Evolutionary conservation across 805 yeast species (phyloP).

Genomic region (Saturnispora zaruensis): DNA sequence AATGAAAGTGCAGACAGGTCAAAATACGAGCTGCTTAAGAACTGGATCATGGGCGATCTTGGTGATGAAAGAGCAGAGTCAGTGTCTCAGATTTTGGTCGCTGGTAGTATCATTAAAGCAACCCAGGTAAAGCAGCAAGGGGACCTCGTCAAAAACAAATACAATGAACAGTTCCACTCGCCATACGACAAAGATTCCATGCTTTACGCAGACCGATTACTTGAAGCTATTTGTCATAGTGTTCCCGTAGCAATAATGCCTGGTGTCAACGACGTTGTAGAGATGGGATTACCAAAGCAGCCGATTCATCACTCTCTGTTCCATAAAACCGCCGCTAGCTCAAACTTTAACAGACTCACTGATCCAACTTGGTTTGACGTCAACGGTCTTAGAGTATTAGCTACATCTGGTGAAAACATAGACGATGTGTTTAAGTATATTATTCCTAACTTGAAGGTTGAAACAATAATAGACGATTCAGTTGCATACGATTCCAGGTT

Average conservation of each 20-base stretch:
- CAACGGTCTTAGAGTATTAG: slow-evolving; percentile 50
- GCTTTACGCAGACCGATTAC: slow-evolving; percentile 47
- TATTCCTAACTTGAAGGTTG: slow-evolving; percentile 32
- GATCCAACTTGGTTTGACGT: slow-evolving; percentile 72
- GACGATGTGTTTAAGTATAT: slow-evolving; percentile 67
- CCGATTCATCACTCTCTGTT: slow-evolving; percentile 77
- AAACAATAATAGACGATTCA: slow-evolving; percentile 21
- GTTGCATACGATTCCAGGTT: slow-evolving; percentile 31
- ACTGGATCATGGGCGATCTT: slow-evolving; percentile 64
- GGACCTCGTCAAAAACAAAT: slow-evolving; percentile 28
- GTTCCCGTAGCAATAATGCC: slow-evolving; percentile 77
- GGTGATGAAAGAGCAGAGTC: slow-evolving; percentile 19
- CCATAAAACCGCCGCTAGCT: slow-evolving; percentile 27
- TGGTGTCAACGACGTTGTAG: slow-evolving; percentile 81
- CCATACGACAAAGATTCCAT: slow-evolving; percentile 43
- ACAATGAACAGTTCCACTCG: slow-evolving; percentile 46
- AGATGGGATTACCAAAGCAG: slow-evolving; percentile 78
- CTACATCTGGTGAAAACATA: slow-evolving; percentile 79
- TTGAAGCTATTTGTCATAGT: slow-evolving; percentile 46
- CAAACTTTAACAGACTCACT: slow-evolving; percentile 38
- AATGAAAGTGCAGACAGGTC: slow-evolving; percentile 35
- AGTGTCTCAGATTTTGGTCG: slow-evolving; percentile 31
- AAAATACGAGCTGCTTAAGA: slow-evolving; percentile 51
- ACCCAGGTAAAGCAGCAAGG: slow-evolving; percentile 19
- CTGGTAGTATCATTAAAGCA: slow-evolving; percentile 54